A percentile compares a stretch with the other conserved stretches of the same genome.
phyloP scores from a whole-genome alignment of 2,329 filamentous ascomycete species.

The Colletotrichum limetticola region DNA sequence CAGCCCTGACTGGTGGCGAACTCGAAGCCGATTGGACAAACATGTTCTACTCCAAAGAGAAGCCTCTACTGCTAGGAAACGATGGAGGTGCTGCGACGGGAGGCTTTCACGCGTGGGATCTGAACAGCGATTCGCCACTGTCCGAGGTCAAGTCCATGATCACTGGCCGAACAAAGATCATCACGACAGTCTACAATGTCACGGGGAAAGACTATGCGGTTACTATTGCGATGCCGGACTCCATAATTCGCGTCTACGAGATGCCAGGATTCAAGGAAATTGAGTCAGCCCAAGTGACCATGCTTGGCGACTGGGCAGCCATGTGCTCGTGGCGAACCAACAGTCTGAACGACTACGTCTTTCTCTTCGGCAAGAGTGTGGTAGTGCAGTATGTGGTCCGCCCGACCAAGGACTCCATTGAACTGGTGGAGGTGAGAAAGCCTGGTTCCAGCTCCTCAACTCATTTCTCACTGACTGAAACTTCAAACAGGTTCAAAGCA shows the following conservation, averaged over 20 bases:
- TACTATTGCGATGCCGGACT: constrained; percentile 55
- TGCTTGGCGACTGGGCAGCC: constrained; percentile 59
- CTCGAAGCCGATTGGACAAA: constrained; percentile 55
- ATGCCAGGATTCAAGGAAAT: constrained; percentile 44
- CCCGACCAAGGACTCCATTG: constrained; percentile 39
- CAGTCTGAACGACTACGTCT: constrained; percentile 55
- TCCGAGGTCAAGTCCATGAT: constrained; percentile 44
- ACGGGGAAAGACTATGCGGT: constrained; percentile 49
- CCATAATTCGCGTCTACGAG: constrained; percentile 52
- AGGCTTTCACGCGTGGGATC: constrained; percentile 51
- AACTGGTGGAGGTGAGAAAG: constrained; percentile 49
- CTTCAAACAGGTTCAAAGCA: constrained; percentile 49
- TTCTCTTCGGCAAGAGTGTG: constrained; percentile 55
- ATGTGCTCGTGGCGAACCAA: constrained; percentile 56
- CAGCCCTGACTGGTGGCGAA: constrained; percentile 44
- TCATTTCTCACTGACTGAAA: constrained; percentile 1
- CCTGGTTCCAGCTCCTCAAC: fast-evolving
- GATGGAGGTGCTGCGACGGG: constrained; percentile 55
- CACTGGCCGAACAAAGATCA: constrained; percentile 57
- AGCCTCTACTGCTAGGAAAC: constrained; percentile 55
- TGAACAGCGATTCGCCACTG: constrained; percentile 45
- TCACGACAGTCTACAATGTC: constrained; percentile 51
- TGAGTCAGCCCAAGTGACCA: constrained; percentile 44
- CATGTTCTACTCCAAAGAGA: constrained; percentile 48
- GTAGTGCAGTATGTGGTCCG: constrained; percentile 52